These are phyloP conservation scores for Naumovozyma baii DNA, from an alignment of 805 yeast species.

Conservation along the genomic window DNA sequence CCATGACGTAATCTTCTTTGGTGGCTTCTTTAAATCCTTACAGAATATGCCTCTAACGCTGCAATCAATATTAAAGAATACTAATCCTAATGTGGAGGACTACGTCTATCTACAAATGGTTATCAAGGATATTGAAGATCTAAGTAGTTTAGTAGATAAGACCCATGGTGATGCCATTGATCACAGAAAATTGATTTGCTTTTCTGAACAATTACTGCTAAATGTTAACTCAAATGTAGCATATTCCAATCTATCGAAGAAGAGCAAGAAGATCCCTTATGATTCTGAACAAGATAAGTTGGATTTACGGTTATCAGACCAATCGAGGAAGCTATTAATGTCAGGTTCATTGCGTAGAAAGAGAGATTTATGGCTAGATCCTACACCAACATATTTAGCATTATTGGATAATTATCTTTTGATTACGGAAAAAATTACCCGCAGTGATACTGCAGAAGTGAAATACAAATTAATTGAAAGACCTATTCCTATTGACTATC, in stretches of 20 bases:
- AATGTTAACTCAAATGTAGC: constrained; percentile 5
- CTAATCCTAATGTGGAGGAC: constrained; percentile 43
- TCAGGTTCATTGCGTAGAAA: constrained; percentile 52
- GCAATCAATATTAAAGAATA: constrained; percentile 44
- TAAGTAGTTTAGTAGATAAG: constrained; percentile 53
- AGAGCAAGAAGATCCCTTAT: neutral
- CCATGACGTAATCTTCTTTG: constrained; percentile 46
- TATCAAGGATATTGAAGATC: constrained; percentile 41
- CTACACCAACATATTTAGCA: constrained; percentile 42
- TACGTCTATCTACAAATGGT: constrained; percentile 43
- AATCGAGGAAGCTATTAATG: constrained; percentile 45
- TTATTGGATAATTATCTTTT: constrained; percentile 63
- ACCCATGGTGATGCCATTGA: constrained; percentile 55
- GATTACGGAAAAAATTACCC: constrained; percentile 47
- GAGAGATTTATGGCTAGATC: constrained; percentile 55
- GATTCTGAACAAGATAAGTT: constrained; percentile 16
- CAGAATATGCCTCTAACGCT: constrained; percentile 56
- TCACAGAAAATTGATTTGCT: constrained; percentile 41
- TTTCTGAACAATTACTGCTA: constrained; percentile 33
- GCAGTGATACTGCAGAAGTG: constrained; percentile 23
- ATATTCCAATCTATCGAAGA: constrained; percentile 15
- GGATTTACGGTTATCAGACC: constrained; percentile 42
- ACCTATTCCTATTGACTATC: constrained; percentile 53
- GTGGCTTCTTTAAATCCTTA: constrained; percentile 46
- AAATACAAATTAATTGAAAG: constrained; percentile 40